A percentile compares a stretch with the other conserved stretches of the same genome.
phyloP scores from a whole-genome alignment of 306 rosid genomes.

The Prunus dulcis region DNA sequence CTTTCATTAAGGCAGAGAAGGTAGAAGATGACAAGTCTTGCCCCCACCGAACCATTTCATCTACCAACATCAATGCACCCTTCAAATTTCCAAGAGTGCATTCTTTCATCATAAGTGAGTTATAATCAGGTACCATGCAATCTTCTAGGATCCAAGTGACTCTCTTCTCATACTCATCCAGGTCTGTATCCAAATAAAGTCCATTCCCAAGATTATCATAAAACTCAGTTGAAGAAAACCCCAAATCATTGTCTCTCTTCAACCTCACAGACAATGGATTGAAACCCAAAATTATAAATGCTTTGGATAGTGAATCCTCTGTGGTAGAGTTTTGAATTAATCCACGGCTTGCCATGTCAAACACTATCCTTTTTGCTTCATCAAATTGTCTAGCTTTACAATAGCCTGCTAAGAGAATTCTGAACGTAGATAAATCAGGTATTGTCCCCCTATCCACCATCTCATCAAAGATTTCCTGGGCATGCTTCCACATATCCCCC shows the following conservation, averaged over 20 bases:
- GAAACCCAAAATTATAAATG: conserved; percentile 71
- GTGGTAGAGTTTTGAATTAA: conserved; percentile 38
- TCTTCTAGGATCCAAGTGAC: conserved; percentile 53
- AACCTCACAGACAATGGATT: conserved; percentile 58
- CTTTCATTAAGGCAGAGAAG: conserved; percentile 44
- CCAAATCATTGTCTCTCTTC: conserved; percentile 64
- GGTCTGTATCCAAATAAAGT: conserved; percentile 81
- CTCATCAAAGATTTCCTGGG: conserved; percentile 54
- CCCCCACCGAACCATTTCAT: conserved; percentile 75
- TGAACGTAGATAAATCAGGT: conserved; percentile 61
- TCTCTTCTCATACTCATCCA: conserved; percentile 64
- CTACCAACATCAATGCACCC: conserved; percentile 46
- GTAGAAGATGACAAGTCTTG: conserved; percentile 58
- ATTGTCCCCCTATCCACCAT: conserved; percentile 67
- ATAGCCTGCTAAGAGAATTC: conserved; percentile 78
- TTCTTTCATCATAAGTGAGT: conserved; percentile 38
- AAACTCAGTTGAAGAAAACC: conserved; percentile 65
- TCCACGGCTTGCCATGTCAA: conserved; percentile 60
- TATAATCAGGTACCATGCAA: conserved; percentile 55
- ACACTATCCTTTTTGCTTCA: conserved; percentile 48
- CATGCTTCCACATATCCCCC: conserved; percentile 60
- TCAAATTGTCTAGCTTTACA: conserved; percentile 71
- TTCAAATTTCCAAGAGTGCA: conserved; percentile 42
- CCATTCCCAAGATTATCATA: conserved; percentile 83
- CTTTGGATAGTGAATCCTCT: conserved; percentile 62